Conservation (phyloP, 192 early-diverging fungal species). For the Backusella psychrophila region DNA sequence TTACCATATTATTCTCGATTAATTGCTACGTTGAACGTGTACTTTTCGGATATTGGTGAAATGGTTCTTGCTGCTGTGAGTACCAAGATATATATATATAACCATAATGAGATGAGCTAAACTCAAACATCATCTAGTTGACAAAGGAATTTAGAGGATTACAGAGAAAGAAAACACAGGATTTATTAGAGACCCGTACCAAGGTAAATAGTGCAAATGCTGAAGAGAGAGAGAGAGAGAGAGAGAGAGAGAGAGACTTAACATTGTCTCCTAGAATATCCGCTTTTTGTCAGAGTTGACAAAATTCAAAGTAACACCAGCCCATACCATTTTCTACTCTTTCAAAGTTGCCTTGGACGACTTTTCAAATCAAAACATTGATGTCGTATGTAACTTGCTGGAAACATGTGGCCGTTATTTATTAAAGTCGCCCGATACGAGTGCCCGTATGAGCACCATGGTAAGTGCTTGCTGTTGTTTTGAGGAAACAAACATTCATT, state of each 20-base stretch:
- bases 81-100: not conserved
- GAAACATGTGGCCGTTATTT: slow-evolving; percentile 91
- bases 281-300: slow-evolving; percentile 88
- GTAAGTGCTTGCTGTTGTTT: slow-evolving; percentile 32
- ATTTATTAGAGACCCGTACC: slow-evolving; percentile 70
- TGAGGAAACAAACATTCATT: too few species aligned
- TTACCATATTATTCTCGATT: slow-evolving; percentile 91
- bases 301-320: slow-evolving; percentile 88
- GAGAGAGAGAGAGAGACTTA: not conserved
- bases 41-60: slow-evolving; percentile 84
- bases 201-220: slow-evolving; percentile 49
- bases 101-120: not conserved
- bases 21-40: slow-evolving; percentile 82
- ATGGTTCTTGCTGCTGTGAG: slow-evolving; percentile 63
- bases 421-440: slow-evolving; percentile 73
- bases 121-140: slow-evolving; percentile 47
- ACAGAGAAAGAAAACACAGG: slow-evolving; percentile 68
- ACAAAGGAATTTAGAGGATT: slow-evolving; percentile 70
- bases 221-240: not conserved
- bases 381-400: slow-evolving; percentile 78
- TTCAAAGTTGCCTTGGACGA: slow-evolving; percentile 86
- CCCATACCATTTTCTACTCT: slow-evolving; percentile 80
- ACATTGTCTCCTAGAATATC: slow-evolving; percentile 51
- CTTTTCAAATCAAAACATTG: slow-evolving; percentile 81
- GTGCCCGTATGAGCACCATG: slow-evolving; percentile 64